Evolutionary conservation across 2,329 filamentous ascomycete genomes (phyloP).

Genomic region (Cladosporium sphaerospermum): DNA sequence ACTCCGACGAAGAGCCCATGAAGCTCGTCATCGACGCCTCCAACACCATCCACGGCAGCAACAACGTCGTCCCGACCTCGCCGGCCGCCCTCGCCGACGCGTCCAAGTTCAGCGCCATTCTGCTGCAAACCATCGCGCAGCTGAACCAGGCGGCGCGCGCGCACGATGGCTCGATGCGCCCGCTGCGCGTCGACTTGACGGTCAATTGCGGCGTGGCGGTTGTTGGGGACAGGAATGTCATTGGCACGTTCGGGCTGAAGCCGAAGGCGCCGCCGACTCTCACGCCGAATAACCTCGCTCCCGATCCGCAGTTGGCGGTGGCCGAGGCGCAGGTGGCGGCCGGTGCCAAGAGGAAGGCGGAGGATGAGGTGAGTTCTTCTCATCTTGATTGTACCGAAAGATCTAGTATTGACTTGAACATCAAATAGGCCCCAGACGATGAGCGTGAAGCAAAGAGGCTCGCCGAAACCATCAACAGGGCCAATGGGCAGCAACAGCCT

Average conservation of each 20-base stretch:
- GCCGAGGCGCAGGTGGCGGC: slow-evolving; percentile 11
- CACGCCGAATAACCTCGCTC: neutral
- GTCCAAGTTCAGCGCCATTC: slow-evolving; percentile 38
- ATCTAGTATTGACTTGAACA: neutral
- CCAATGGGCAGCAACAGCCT: too few relatives aligned
- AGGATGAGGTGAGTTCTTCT: slow-evolving; percentile 13
- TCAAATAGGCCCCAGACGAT: slow-evolving; percentile 1
- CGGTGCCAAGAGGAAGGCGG: slow-evolving; percentile 29
- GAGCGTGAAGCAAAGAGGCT: neutral
- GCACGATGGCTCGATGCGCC: slow-evolving; percentile 35
- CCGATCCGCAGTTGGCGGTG: slow-evolving; percentile 2
- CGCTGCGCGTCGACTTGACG: slow-evolving; percentile 43
- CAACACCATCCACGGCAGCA: slow-evolving; percentile 41
- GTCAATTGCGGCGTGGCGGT: slow-evolving; percentile 31
- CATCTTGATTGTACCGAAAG: too few relatives aligned
- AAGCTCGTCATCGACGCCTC: slow-evolving; percentile 45
- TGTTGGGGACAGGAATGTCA: slow-evolving; percentile 27
- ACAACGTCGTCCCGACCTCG: slow-evolving; percentile 45
- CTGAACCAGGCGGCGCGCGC: slow-evolving; percentile 30
- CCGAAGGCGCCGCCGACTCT: slow-evolving; percentile 15
- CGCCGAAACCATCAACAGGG: too few relatives aligned
- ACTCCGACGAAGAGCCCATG: slow-evolving; percentile 30
- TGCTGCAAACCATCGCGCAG: slow-evolving; percentile 40
- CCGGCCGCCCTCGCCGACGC: slow-evolving; percentile 32
- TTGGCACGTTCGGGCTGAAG: slow-evolving; percentile 25